Evolutionary conservation across 257 asterid species (phyloP), one percentile per base, ranked within the genome.

Genomic region (Solanum bulbocastanum): DNA sequence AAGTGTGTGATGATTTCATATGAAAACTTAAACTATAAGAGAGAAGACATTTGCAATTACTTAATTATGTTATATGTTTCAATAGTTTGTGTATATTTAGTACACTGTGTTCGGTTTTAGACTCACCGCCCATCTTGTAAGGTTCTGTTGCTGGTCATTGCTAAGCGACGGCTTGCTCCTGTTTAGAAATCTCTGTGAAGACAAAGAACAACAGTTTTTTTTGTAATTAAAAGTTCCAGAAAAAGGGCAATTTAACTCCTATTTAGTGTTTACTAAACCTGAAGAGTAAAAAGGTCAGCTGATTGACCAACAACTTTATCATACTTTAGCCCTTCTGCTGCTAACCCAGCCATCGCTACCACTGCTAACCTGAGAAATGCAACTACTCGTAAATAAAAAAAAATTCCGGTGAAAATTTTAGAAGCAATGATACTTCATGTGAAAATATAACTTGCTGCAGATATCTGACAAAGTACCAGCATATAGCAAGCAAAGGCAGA

Each of bases 111-210:
- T 2, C 11, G 2, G 10, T 9, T 16, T 16, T 76, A 32, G 49
- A 92, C 95, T 93, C 93, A 97, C 99, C 3, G 98, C 99, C 98
- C 99, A 97, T 95, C 99, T 91, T 46, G 99, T 97, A 83, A 97
- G 96, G 89, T 97, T 97, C 87, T 97, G 98, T 91, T 97, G 99
- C 92, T 97, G 98, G 3, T 94, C 99, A 90, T 92, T 95, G 94
- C 95, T 95, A 82, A 96, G 91, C 87, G 88, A 91, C 14, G 98
- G 98, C 89, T 96, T 97, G 91, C 98, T 93, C 90, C 98, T 89
- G 92, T 97, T 97, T 84, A 97, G 94, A 49, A 97, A 95, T 91
- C 99, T 96, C 99, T 96, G 94, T 72, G 44, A 72, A 49, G 44
- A 72, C 73, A 49, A 30, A 37, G 22, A 35, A 72, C 20, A 86